Evolutionary conservation across 2,329 filamentous ascomycete species (phyloP).

Genomic region (Cercospora sojina): DNA sequence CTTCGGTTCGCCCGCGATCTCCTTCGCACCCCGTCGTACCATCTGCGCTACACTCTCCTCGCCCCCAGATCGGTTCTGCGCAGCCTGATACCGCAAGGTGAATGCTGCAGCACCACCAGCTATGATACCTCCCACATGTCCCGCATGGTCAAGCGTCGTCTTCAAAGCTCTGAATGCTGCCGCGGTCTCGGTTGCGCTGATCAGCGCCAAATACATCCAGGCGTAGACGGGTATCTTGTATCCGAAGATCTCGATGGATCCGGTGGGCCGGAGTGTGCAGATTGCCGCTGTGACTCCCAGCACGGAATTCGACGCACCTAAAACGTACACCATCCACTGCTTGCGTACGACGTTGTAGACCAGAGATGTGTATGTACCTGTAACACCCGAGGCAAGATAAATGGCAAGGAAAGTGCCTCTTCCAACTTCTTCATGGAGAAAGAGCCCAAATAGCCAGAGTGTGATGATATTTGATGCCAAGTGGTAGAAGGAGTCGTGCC

Average conservation of each 20-base stretch:
- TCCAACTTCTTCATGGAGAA: constrained; percentile 68
- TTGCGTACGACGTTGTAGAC: constrained; percentile 45
- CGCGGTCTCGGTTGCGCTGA: constrained; percentile 29
- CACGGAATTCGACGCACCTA: constrained; percentile 67
- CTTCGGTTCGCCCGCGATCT: constrained; percentile 8
- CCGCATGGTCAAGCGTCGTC: constrained; percentile 37
- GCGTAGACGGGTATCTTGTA: constrained; percentile 38
- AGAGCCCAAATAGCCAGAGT: constrained; percentile 65
- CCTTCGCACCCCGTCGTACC: constrained; percentile 6
- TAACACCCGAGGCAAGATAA: constrained; percentile 59
- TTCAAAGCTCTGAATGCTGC: constrained; percentile 28
- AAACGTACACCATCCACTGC: constrained; percentile 51
- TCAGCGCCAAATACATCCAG: constrained; percentile 43
- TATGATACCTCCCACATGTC: constrained; percentile 39
- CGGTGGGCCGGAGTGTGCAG: constrained; percentile 44
- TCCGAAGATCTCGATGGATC: constrained; percentile 31
- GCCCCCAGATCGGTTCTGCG: background rate
- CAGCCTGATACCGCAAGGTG: constrained; percentile 5
- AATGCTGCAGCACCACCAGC: constrained; percentile 17
- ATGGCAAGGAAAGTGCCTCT: constrained; percentile 68
- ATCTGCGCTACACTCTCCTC: constrained; percentile 3
- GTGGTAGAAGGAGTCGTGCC: constrained; percentile 64
- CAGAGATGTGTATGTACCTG: constrained; percentile 62
- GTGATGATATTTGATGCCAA: constrained; percentile 63
- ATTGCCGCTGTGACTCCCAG: constrained; percentile 62